Evolutionary conservation across 139 green algal genomes (phyloP), one percentile per base, ranked within the genome.

Genomic region (Astrephomene gubernaculifera): DNA sequence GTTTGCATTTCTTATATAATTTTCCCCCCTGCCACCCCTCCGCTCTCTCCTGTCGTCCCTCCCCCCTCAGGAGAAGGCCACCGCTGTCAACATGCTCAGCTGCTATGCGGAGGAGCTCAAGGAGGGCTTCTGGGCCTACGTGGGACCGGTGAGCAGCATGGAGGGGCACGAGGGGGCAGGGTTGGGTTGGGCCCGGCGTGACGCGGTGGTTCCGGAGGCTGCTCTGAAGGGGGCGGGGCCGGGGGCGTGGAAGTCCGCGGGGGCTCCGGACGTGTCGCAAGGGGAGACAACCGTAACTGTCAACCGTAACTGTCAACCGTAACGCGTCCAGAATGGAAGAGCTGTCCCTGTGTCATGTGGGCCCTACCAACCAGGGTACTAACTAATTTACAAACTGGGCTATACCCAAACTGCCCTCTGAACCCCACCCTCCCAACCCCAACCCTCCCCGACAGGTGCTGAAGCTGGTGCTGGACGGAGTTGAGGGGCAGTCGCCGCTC

Each of bases 41-140:
- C 9, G 49, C 33, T 52, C n/a, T 68, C 29, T 24, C 53, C 53
- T 12, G 5, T 24, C 53, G 21, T 24, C 53, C 4, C 53, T 2
- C 64, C 31, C 2, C 24, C 33, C 80, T 22, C 97, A 99, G 89
- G 97, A 99, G 89, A 99, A 99, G 92, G 95, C 97, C 22, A 99
- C 96, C 0, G 97, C 97, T 33, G 99, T 96, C 93, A 96, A 94
- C 93, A 99, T 99, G 97, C 91, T 99, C 29, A 96, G 92, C 88
- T 99, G 97, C 92, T 99, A 99, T 83, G 95, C 95, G 2, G 96
- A 99, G 72, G 97, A 99, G 88, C 94, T 99, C 22, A 96, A 97
- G 88, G 97, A 98, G 41, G 96, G 96, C 29, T 99, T 99, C 92
- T 95, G 94, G 83, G 95, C 95, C 4, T 99, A 96, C 63, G 94